These are phyloP conservation scores for Inonotus hispidus DNA, from an alignment of 1,284 basidiomycete species.

Conservation along the genomic window DNA sequence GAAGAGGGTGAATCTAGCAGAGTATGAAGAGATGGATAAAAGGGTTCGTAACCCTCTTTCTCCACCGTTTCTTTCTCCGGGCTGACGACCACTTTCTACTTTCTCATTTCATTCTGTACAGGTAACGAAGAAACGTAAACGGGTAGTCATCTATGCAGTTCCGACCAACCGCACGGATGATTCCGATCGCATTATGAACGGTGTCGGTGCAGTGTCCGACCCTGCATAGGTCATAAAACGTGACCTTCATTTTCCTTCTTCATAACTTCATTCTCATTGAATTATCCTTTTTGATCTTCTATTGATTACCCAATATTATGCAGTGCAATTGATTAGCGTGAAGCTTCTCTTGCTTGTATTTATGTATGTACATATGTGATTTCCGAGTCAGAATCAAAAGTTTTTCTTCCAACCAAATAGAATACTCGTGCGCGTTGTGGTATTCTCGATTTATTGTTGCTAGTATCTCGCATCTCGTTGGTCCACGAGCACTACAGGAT, in stretches of 20 bases:
- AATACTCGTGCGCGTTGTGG: no score
- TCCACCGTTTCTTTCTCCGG: background rate
- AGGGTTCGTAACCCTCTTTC: background rate
- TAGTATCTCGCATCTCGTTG: no score
- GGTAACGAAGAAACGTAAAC: conserved; percentile 12
- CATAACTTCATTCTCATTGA: background rate
- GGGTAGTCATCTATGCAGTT: background rate
- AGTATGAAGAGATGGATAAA: conserved; percentile 9
- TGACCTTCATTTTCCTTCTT: background rate
- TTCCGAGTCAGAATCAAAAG: no score
- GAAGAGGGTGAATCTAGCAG: background rate
- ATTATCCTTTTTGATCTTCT: no score
- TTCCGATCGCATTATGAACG: background rate
- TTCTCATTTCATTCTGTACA: background rate
- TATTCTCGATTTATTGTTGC: no score
- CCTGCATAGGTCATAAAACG: no score
- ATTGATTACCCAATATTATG: no score
- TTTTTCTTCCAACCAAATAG: no score
- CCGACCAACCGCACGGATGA: background rate
- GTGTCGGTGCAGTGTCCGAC: background rate
- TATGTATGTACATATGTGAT: no score
- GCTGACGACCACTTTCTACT: background rate
- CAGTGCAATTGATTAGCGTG: no score
- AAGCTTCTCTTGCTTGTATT: no score
- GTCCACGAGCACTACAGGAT: no score